phyloP scores from a whole-genome alignment of 2,329 filamentous ascomycete species.

The Dactylellina leptospora region DNA sequence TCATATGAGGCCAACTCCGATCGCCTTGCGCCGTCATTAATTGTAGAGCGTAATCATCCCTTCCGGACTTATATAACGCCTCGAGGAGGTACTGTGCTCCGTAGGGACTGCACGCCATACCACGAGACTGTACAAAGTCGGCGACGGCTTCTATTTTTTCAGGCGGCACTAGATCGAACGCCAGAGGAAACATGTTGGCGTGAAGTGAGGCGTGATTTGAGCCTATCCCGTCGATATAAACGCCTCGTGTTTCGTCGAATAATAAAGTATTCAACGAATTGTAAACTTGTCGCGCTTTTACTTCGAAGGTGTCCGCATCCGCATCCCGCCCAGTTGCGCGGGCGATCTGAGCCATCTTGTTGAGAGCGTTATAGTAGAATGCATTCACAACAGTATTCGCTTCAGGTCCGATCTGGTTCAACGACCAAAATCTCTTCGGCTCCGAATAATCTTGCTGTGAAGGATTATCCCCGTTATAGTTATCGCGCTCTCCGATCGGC shows the following conservation, averaged over 20 bases:
- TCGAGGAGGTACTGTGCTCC: constrained; percentile 32
- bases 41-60: constrained; percentile 20
- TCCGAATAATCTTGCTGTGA: too few relatives aligned
- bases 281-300: constrained; percentile 11
- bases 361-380: constrained; percentile 25
- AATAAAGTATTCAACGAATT: constrained; percentile 20
- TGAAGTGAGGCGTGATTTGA: constrained; percentile 25
- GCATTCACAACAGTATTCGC: constrained; percentile 25
- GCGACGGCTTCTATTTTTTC: constrained; percentile 2
- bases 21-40: constrained; percentile 6
- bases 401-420: constrained; percentile 15
- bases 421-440: too few relatives aligned
- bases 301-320: constrained; percentile 4
- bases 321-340: background rate
- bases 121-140: constrained; percentile 28
- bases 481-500: constrained; percentile 12
- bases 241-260: constrained; percentile 5
- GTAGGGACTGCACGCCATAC: constrained; percentile 33
- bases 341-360: constrained; percentile 19
- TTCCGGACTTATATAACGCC: constrained; percentile 8
- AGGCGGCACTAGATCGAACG: constrained; percentile 23
- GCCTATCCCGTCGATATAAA: constrained; percentile 21
- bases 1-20: constrained; percentile 24
- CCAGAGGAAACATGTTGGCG: constrained; percentile 31
- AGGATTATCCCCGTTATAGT: constrained; percentile 2